Evolutionary conservation across 1,284 basidiomycete genomes (phyloP).

Genomic region (Rhodotorula sp.): DNA sequence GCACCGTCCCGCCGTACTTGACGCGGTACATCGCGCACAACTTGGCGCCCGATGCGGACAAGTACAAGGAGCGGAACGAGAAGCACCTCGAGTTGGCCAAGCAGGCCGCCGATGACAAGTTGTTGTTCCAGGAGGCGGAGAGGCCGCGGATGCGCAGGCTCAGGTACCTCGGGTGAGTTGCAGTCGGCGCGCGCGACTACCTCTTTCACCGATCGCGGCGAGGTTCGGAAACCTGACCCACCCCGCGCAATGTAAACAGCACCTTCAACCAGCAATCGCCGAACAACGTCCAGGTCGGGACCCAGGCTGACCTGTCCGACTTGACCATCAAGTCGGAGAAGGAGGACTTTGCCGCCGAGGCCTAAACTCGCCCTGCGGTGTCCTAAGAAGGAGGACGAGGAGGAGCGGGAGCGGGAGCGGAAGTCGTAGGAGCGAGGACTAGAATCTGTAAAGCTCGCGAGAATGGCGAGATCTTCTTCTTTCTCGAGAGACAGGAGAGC

Average conservation of each 20-base stretch:
- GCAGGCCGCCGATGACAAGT: constrained; percentile 50
- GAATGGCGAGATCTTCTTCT: not conserved
- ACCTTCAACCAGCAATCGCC: constrained; percentile 50
- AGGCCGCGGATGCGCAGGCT: constrained; percentile 48
- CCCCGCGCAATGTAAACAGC: constrained; percentile 35
- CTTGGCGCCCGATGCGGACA: constrained; percentile 45
- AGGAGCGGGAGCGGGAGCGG: not conserved
- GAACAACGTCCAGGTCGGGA: constrained; percentile 50
- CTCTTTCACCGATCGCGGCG: no score
- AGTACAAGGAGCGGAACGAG: constrained; percentile 46
- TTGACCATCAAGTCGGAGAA: constrained; percentile 50
- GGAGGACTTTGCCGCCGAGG: constrained; percentile 35
- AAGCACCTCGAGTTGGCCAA: constrained; percentile 52
- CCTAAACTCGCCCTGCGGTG: not conserved
- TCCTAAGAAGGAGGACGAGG: not conserved
- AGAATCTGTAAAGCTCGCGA: not conserved
- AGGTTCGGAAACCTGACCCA: no score
- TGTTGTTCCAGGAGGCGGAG: constrained; percentile 54
- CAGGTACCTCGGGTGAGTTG: constrained; percentile 51
- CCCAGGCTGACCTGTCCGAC: constrained; percentile 51
- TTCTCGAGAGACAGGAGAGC: not conserved
- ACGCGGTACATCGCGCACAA: constrained; percentile 50
- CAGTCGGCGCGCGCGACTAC: not conserved
- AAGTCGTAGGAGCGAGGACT: not conserved
- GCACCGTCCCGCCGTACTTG: constrained; percentile 43